Evolutionary conservation across 2,329 filamentous ascomycete species (phyloP).

Genomic region (Penicillium frequentans): DNA sequence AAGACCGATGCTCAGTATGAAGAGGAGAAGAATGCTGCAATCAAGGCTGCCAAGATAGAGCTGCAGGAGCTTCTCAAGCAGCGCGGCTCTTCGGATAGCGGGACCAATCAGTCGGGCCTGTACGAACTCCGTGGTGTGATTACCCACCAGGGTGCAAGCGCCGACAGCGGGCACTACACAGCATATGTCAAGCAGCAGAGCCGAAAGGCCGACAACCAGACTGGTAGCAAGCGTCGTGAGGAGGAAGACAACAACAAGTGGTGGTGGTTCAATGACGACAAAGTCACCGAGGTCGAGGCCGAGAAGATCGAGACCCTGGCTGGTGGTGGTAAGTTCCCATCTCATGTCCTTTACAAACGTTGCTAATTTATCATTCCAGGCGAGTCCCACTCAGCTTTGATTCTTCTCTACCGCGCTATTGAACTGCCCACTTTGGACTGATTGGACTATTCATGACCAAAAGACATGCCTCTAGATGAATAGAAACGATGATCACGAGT

Average conservation of each 20-base stretch:
- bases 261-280: conserved; percentile 99
- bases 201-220: conserved; percentile 59
- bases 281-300: conserved; percentile 84
- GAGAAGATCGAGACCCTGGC: conserved; percentile 90
- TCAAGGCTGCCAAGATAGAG: conserved; percentile 83
- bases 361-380: conserved; percentile 32
- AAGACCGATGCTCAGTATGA: conserved; percentile 95
- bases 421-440: conserved; percentile 41
- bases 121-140: conserved; percentile 94
- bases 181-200: conserved; percentile 93
- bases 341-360: background rate
- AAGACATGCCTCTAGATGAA: conserved; percentile 23
- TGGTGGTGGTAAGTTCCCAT: conserved; percentile 68
- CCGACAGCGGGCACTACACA: conserved; percentile 97
- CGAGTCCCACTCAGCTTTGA: conserved; percentile 53
- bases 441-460: conserved; percentile 30
- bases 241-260: conserved; percentile 93
- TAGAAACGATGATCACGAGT: conserved; percentile 26
- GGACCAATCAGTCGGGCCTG: conserved; percentile 88
- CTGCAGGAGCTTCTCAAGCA: conserved; percentile 75
- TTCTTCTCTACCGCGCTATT: conserved; percentile 52
- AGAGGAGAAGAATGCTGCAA: conserved; percentile 73
- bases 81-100: conserved; percentile 71
- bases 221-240: conserved; percentile 62
- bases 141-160: conserved; percentile 93